Evolutionary conservation across 1,139 yeast species (phyloP), one percentile per base, ranked within the genome.

Genomic region (Geotrichum klebahnii): DNA sequence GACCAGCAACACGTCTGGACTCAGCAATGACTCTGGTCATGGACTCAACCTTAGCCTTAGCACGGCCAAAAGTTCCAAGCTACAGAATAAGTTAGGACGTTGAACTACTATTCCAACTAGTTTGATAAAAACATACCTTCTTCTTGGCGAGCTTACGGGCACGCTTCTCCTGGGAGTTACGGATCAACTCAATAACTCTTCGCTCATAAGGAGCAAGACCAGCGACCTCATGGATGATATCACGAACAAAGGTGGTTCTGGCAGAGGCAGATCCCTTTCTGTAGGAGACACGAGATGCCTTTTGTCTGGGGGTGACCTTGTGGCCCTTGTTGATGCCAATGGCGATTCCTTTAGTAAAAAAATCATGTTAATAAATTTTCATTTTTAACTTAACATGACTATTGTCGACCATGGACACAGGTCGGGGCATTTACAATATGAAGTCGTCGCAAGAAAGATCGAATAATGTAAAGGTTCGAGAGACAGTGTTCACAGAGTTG

Each of bases 91-190:
- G 34, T 39, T 26, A 39, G 34, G 10, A 31, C 17, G 14, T 33
- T 16, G 16, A 10, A n/a, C 14, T n/a, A 33, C 17, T 6, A 8
- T 33, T 33, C 8, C 23, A 17, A n/a, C 5, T 16, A 9, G 8
- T 6, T 6, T 8, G 10, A 12, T 32, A 5, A 17, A 28, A 29
- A 20, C 46, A 33, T 33, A 34, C 46, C 39, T 96, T 92, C 96
- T 88, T 92, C 94, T 94, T 94, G 67, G 97, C 97, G 74, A 94
- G 90, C 89, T 94, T 94, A 87, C 94, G 88, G 68, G 99, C 98
- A 82, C 98, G 94, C 95, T 94, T 94, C 81, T 94, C 99, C 84
- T 96, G 96, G 73, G 97, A 92, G 81, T 94, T 94, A 84, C 98
- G 92, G 85, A 94, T 82, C 80, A 94, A 83, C 80, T 94, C 99